Evolutionary conservation across 805 yeast species (phyloP).

Genomic region (Martiniozyma abietophila): DNA sequence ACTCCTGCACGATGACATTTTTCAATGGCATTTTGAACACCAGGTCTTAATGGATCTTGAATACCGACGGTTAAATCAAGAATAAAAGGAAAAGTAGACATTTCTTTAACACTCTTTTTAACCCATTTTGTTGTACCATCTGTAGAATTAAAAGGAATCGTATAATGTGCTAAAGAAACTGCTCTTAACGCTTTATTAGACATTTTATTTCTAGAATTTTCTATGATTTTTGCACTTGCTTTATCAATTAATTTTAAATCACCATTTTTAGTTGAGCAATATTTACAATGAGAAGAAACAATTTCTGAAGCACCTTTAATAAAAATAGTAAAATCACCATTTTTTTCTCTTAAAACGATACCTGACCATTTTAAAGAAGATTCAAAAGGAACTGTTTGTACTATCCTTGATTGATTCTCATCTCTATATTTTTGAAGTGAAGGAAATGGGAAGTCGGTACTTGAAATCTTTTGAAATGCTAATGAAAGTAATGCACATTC

Average conservation of each 20-base stretch:
- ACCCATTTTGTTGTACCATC: conserved; percentile 37
- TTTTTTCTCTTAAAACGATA: conserved; percentile 41
- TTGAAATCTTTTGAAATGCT: conserved; percentile 48
- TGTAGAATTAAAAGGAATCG: conserved; percentile 29
- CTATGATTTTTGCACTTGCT: too few relatives aligned
- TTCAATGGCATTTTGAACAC: conserved; percentile 81
- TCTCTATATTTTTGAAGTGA: conserved; percentile 38
- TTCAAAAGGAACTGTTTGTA: conserved; percentile 82
- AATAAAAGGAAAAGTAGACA: conserved; percentile 25
- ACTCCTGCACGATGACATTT: conserved; percentile 90
- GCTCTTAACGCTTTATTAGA: conserved; percentile 84
- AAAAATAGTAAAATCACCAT: conserved; percentile 47
- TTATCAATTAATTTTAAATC: conserved; percentile 1
- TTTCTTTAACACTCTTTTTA: conserved; percentile 3
- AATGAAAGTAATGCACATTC: conserved; percentile 78
- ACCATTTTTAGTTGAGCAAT: conserved; percentile 2
- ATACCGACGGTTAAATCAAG: conserved; percentile 82
- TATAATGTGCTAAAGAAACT: conserved; percentile 77
- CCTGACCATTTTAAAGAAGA: conserved; percentile 92
- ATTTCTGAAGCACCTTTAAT: conserved; percentile 96
- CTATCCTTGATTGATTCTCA: conserved; percentile 31
- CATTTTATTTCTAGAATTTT: conserved; percentile 10
- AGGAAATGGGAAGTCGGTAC: conserved; percentile 27
- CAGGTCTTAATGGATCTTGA: conserved; percentile 87
- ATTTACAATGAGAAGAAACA: conserved; percentile 52